These are phyloP conservation scores for Rhizoclosmatium hyalinum DNA, from an alignment of 371 early-diverging fungal species.

Conservation along the genomic window DNA sequence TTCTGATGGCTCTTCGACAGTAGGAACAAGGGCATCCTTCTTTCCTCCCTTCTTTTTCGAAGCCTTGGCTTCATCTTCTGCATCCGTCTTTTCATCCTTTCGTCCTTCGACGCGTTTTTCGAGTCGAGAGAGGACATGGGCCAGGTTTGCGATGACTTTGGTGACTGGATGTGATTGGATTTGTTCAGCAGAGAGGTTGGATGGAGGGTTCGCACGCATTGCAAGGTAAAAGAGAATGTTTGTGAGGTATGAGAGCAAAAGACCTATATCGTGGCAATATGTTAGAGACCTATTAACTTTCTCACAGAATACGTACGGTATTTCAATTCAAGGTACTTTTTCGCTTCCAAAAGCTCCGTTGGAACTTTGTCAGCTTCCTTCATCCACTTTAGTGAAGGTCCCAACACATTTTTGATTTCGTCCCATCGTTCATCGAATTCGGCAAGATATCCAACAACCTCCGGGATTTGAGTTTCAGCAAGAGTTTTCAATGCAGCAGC, in stretches of 20 bases:
- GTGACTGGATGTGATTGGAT: slow-evolving; percentile 78
- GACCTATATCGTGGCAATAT: slow-evolving; percentile 23
- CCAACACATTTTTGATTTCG: slow-evolving; percentile 41
- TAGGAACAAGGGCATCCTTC: background rate
- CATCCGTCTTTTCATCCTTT: slow-evolving; percentile 36
- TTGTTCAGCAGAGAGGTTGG: slow-evolving; percentile 35
- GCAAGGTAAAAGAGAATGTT: slow-evolving; percentile 90
- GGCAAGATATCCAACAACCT: slow-evolving; percentile 76
- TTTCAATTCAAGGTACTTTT: slow-evolving; percentile 60
- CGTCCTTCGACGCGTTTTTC: slow-evolving; percentile 67
- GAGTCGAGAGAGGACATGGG: slow-evolving; percentile 72
- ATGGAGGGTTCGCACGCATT: slow-evolving; percentile 69
- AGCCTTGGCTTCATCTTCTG: slow-evolving; percentile 43
- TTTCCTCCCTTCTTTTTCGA: slow-evolving; percentile 26
- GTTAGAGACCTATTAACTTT: background rate
- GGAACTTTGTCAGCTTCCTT: background rate
- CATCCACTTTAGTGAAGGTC: slow-evolving; percentile 42
- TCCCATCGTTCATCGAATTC: slow-evolving; percentile 74
- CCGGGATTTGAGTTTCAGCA: slow-evolving; percentile 81
- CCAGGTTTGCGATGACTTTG: slow-evolving; percentile 74
- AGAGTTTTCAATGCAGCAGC: slow-evolving; percentile 73
- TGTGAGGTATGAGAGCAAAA: slow-evolving; percentile 77
- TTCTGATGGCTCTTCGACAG: slow-evolving; percentile 29
- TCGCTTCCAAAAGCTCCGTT: slow-evolving; percentile 17
- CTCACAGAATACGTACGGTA: slow-evolving; percentile 40